Conservation (phyloP, 2,329 filamentous ascomycete species). For the Ceratocystiopsis minuta region DNA sequence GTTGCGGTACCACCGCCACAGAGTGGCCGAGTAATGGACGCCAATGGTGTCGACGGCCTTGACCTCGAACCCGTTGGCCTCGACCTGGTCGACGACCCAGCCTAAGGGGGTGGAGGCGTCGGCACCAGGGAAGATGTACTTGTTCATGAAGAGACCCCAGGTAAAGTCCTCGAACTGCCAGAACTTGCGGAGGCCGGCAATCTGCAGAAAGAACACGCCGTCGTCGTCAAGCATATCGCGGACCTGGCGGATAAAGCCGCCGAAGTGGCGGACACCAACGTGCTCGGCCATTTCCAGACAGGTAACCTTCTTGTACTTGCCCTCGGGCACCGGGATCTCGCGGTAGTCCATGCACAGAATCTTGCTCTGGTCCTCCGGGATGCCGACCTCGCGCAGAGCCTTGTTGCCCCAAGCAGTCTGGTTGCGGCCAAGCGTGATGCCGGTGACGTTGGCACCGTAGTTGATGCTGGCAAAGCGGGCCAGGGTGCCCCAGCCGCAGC, state of each 20-base stretch:
- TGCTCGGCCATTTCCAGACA: conserved; percentile 98
- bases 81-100: conserved; percentile 68
- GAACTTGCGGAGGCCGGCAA: conserved; percentile 77
- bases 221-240: conserved; percentile 94
- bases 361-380: conserved; percentile 73
- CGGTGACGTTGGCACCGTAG: conserved; percentile 68
- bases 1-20: conserved; percentile 98
- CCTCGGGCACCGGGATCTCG: conserved; percentile 65
- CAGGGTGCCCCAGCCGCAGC: conserved; percentile 95
- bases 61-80: conserved; percentile 76
- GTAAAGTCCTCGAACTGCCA: conserved; percentile 98
- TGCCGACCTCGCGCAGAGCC: conserved; percentile 63
- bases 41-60: conserved; percentile 87
- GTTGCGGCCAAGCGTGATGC: conserved; percentile 87
- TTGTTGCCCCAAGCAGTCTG: conserved; percentile 95
- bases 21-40: conserved; percentile 88
- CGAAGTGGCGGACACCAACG: conserved; percentile 82
- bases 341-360: conserved; percentile 96
- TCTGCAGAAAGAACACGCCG: conserved; percentile 89
- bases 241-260: conserved; percentile 65
- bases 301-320: conserved; percentile 83
- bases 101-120: conserved; percentile 88
- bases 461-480: conserved; percentile 83
- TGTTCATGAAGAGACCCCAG: conserved; percentile 99
- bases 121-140: conserved; percentile 94